These are phyloP conservation scores for Brassica cretica DNA, from an alignment of 345 rosid genomes.

Conservation along the genomic window DNA sequence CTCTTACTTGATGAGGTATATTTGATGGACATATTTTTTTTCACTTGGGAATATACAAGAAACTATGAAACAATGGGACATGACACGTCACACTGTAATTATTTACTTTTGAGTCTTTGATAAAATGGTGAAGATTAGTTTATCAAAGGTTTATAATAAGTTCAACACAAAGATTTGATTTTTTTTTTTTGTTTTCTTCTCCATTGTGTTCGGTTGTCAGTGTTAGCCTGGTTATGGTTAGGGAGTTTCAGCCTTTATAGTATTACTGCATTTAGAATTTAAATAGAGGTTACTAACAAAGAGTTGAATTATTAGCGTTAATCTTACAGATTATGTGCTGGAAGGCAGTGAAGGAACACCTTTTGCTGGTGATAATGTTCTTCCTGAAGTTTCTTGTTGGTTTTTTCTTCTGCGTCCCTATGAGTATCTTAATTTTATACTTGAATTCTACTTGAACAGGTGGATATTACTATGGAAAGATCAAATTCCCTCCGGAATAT, in stretches of 20 bases:
- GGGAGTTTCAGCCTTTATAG: too few relatives aligned
- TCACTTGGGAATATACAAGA: slow-evolving; percentile 1
- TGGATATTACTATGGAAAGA: slow-evolving; percentile 81
- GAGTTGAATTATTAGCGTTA: not conserved
- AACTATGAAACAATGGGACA: not conserved
- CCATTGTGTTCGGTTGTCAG: too few relatives aligned
- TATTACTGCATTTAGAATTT: too few relatives aligned
- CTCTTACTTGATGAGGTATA: not conserved
- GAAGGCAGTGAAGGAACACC: slow-evolving; percentile 65
- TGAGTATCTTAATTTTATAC: not conserved
- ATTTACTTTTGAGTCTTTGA: too few relatives aligned
- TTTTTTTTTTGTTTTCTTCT: too few relatives aligned
- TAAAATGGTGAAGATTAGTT: too few relatives aligned
- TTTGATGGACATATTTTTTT: not conserved
- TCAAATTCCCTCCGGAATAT: slow-evolving; percentile 95
- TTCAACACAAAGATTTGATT: too few relatives aligned
- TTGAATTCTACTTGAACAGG: slow-evolving; percentile 41
- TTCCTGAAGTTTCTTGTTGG: slow-evolving; percentile 24
- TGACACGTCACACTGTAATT: too few relatives aligned
- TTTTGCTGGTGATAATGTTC: slow-evolving; percentile 69
- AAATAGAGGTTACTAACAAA: not conserved
- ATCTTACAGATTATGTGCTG: slow-evolving; percentile 8
- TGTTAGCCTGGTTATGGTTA: not conserved
- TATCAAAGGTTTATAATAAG: not conserved
- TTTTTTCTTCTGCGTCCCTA: slow-evolving; percentile 12